Conservation (phyloP, 140 eudicot species). For the Anethum foeniculum region DNA sequence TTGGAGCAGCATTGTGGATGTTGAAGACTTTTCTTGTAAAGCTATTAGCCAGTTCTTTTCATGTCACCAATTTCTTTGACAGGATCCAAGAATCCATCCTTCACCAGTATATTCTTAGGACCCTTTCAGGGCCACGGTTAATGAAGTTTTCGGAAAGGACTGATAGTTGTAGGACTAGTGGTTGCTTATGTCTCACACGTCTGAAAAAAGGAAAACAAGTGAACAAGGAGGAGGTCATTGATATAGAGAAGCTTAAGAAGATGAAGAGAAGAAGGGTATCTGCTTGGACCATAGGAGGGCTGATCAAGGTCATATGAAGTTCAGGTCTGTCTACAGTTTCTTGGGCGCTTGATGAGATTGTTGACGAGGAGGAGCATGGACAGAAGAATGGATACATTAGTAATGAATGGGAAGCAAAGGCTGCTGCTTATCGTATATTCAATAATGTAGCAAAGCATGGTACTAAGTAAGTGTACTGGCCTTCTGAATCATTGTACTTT, state of each 20-base stretch:
- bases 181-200: conserved; percentile 36
- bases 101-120: conserved; percentile 77
- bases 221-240: conserved; percentile 34
- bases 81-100: conserved; percentile 72
- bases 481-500: conserved; percentile 7
- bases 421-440: conserved; percentile 49
- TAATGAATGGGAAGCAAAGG: conserved; percentile 72
- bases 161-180: conserved; percentile 10
- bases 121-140: conserved; percentile 61
- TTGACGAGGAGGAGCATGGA: conserved; percentile 29
- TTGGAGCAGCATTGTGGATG: conserved; percentile 69
- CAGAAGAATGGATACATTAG: conserved; percentile 45
- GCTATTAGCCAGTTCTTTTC: conserved; percentile 58
- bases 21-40: conserved; percentile 55
- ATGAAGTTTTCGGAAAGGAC: conserved; percentile 23
- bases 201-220: conserved; percentile 20
- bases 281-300: conserved; percentile 87
- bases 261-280: conserved; percentile 53
- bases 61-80: conserved; percentile 61
- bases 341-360: conserved; percentile 30
- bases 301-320: conserved; percentile 44
- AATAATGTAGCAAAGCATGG: conserved; percentile 51
- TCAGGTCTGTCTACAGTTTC: conserved; percentile 56
- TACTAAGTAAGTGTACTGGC: conserved; percentile 23
- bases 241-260: conserved; percentile 60